Base-by-base conservation (phyloP, 257 asterid species). In the Ocimum tenuiflorum region DNA sequence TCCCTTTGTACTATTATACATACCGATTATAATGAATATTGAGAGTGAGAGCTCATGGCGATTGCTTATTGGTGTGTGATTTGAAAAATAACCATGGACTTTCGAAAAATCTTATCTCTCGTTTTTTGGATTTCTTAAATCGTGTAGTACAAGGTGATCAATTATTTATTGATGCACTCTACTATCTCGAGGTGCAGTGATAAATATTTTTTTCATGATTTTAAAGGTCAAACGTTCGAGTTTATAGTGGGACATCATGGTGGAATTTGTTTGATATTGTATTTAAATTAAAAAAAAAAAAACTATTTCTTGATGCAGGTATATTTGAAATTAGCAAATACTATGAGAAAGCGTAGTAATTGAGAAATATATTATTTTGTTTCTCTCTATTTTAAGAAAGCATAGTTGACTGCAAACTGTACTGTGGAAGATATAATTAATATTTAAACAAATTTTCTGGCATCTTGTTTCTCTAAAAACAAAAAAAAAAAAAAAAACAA, bases 21-120 rank as follows among this genome's bases (percentile, higher is more conserved):
- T 51, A 24, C 12, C 46, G 33, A 39, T 39, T 20, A 41, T 27
- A 41, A 50, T 39, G 27, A 27, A 65, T 29, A 29, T 39, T 50
- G 68, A 65, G 68, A 49, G 65, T 60, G 73, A 67, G 39, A 51
- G 29, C 60, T 60, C 63, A 23, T 27, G n/a, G 7, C 70, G 6
- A 47, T 51, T 14, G 45, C 31, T 20, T 23, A 55, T 54, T 72
- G 71, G 61, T 46, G 18, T 19, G 17, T 54, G 33, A 33, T 71
- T 71, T 63, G 36, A 63, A 71, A 31, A 24, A 8, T 19, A n/a
- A 27, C 2, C 31, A 22, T 41, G 17, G 10, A 10, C 4, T 1
- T 20, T n/a, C n/a, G 0, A 1, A 46, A 52, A 12, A 12, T 11
- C 38, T 38, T 31, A 31, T 0, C 52, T 43, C 52, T 27, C 19